Conservation (phyloP, 352 stramenopile genomes). For the Phytophthora rubi region DNA sequence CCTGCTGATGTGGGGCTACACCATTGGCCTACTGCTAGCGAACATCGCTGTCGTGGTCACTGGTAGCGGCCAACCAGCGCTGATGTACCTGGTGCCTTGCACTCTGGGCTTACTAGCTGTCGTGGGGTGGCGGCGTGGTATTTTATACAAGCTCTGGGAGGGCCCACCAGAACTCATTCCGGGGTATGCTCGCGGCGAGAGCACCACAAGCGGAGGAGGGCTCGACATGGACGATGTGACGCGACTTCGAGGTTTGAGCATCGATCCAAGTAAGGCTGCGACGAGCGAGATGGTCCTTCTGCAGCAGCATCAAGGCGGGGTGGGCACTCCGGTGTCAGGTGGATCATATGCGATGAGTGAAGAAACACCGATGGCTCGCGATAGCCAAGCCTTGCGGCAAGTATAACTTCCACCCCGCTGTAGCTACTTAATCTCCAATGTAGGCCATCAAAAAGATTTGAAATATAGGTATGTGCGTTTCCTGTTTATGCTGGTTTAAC, state of each 20-base stretch:
- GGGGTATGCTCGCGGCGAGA: conserved; percentile 35
- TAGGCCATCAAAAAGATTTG: conserved; percentile 28
- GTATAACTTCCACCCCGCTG: conserved; percentile 21
- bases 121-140: conserved; percentile 81
- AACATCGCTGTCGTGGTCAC: conserved; percentile 95
- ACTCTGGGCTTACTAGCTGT: conserved; percentile 87
- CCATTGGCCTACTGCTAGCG: conserved; percentile 92
- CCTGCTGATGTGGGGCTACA: conserved; percentile 94
- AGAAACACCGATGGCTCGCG: conserved; percentile 26
- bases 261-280: conserved; percentile 32
- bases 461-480: conserved; percentile 38
- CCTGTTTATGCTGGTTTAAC: conserved; percentile 27
- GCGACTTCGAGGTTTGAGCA: conserved; percentile 31
- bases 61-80: conserved; percentile 92
- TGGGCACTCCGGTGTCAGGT: conserved; percentile 47
- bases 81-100: conserved; percentile 97
- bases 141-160: conserved; percentile 90
- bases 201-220: conserved; percentile 24
- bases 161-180: conserved; percentile 74
- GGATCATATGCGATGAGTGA: conserved; percentile 50
- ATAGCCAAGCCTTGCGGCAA: conserved; percentile 17
- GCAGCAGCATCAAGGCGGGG: conserved; percentile 33
- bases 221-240: conserved; percentile 39
- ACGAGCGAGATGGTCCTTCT: conserved; percentile 49
- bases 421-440: conserved; percentile 19